Conservation (phyloP, 1,284 basidiomycete species). For the Takashimella koratensis region DNA sequence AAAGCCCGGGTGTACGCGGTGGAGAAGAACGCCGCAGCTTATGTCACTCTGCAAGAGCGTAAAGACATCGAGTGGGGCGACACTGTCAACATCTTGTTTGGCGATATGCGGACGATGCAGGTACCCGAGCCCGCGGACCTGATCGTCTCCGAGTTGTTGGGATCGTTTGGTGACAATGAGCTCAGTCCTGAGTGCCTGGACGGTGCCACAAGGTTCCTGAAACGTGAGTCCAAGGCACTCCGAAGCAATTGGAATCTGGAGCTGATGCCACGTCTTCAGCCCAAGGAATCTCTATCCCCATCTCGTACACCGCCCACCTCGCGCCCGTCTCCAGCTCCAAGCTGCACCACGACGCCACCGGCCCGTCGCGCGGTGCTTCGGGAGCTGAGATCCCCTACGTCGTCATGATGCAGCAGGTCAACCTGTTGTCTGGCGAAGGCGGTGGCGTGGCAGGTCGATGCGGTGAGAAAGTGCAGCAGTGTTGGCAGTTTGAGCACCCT, state of each 20-base stretch:
- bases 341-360: constrained; percentile 70
- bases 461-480: constrained; percentile 82
- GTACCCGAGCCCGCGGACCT: constrained; percentile 87
- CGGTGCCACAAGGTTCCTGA: constrained; percentile 86
- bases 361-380: constrained; percentile 52
- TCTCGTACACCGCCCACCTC: constrained; percentile 90
- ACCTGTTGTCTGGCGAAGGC: constrained; percentile 72
- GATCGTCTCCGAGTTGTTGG: constrained; percentile 90
- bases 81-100: constrained; percentile 75
- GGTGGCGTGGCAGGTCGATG: constrained; percentile 58
- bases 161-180: constrained; percentile 98
- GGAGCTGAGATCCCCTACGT: constrained; percentile 94
- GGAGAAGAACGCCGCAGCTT: constrained; percentile 94
- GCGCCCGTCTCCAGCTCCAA: constrained; percentile 92
- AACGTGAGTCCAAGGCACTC: constrained; percentile 66
- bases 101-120: constrained; percentile 85
- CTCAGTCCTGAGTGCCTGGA: constrained; percentile 96
- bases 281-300: constrained; percentile 90
- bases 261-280: too few relatives aligned
- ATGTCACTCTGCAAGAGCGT: constrained; percentile 83
- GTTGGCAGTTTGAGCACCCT: constrained; percentile 97
- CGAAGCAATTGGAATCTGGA: too few relatives aligned
- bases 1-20: constrained; percentile 76
- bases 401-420: constrained; percentile 93
- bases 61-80: constrained; percentile 78